Conservation (phyloP, 495 filamentous ascomycete genomes). For the Aspergillus cavernicola region DNA sequence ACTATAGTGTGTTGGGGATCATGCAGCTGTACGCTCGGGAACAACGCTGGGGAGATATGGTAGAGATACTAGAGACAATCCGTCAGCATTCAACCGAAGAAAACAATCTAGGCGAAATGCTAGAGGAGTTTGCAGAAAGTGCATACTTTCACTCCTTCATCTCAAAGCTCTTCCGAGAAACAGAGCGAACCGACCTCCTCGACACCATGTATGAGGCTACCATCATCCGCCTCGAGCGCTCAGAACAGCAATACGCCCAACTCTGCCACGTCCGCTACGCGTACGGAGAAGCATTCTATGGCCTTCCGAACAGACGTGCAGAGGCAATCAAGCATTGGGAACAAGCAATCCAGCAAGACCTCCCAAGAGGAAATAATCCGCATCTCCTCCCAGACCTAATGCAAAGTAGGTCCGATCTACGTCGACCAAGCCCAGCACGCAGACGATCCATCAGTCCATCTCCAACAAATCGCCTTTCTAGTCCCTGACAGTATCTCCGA, state of each 20-base stretch:
- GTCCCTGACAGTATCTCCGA: constrained; percentile 1
- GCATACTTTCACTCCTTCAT: background rate
- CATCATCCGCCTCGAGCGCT: background rate
- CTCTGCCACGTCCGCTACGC: background rate
- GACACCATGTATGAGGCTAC: background rate
- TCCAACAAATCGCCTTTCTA: background rate
- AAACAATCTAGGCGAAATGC: background rate
- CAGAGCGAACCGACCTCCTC: background rate
- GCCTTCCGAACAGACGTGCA: background rate
- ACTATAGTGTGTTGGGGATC: background rate
- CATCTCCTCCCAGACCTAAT: background rate
- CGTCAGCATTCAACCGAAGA: background rate
- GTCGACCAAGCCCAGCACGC: background rate
- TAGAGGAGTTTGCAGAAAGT: background rate
- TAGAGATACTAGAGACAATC: background rate
- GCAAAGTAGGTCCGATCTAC: constrained; percentile 2
- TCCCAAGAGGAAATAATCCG: background rate
- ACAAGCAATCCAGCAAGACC: background rate
- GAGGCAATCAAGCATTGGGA: constrained; percentile 2
- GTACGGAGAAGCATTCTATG: background rate
- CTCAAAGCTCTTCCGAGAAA: background rate
- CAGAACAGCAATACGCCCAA: background rate
- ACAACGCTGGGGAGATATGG: background rate
- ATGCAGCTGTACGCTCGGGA: background rate
- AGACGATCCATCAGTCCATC: background rate